Conservation (phyloP, 805 yeast genomes). For the Nakazawaea ishiwadae region DNA sequence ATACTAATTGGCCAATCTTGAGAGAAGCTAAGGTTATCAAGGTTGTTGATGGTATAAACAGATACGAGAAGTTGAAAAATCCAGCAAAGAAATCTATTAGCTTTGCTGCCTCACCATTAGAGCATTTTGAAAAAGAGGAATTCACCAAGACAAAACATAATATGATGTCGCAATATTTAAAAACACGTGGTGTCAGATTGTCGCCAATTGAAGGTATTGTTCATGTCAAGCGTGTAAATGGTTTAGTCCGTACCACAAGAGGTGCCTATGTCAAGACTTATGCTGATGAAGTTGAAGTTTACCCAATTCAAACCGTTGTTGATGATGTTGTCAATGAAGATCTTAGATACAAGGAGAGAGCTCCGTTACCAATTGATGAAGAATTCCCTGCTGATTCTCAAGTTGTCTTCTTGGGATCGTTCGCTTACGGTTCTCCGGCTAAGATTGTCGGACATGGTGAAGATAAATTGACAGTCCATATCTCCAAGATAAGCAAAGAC, state of each 20-base stretch:
- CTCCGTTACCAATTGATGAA: constrained; percentile 71
- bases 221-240: constrained; percentile 71
- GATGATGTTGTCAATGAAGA: constrained; percentile 72
- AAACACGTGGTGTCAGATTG: constrained; percentile 61
- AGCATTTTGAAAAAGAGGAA: constrained; percentile 40
- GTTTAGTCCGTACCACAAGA: constrained; percentile 58
- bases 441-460: constrained; percentile 53
- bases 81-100: constrained; percentile 15
- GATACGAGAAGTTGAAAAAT: constrained; percentile 38
- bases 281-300: constrained; percentile 43
- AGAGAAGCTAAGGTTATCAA: constrained; percentile 70
- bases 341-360: constrained; percentile 62
- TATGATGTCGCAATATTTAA: constrained; percentile 37
- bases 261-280: constrained; percentile 83
- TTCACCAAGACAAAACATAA: constrained; percentile 38
- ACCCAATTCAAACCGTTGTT: constrained; percentile 80
- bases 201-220: constrained; percentile 52
- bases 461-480: constrained; percentile 42
- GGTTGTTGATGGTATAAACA: constrained; percentile 50
- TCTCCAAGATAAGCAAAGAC: constrained; percentile 41
- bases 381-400: constrained; percentile 75
- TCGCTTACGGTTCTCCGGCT: constrained; percentile 83
- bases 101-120: constrained; percentile 33
- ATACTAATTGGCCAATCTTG: constrained; percentile 87
- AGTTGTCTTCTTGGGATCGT: constrained; percentile 77